Base-by-base conservation (phyloP, 495 filamentous ascomycete species). In the Xylaria grammica region DNA sequence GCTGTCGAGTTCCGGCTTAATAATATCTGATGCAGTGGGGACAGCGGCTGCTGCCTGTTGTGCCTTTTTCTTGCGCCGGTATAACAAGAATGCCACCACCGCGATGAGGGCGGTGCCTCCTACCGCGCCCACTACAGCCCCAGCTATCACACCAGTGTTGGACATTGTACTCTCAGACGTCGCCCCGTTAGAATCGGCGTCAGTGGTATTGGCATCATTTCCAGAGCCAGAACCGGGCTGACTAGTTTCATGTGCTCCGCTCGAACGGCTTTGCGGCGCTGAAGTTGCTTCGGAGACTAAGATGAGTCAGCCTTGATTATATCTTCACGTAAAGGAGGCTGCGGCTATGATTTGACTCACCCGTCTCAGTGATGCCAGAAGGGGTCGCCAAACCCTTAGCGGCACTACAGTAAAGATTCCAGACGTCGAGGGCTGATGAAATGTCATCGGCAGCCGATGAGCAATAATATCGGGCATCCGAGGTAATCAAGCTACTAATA, bases 381-480 rank as follows among this genome's bases (percentile, higher is more conserved):
- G 78, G 68, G 0, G 66, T 75, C 1, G 78, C 71, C 32, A 78
- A 49, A 2, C 72, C 78, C 22, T 71, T 73, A 10, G 77, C 82
- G 13, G 81, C 82, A 59, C 71, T 80, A 62, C 82, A 85, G 49
- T 84, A 85, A 29, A 74, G 62, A 27, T 79, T 69, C 54, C 78
- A 82, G 0, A 84, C 77, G 22, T 66, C 32, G 11, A 81, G 45
- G 3, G 80, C 82, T 0, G 79, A 82, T 6, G 73, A 71, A n/a
- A 85, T 71, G 52, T 82, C 79, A 46, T 78, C 81, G 4, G 64
- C 74, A 3, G 79, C 79, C 10, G 54, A 17, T 42, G 40, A 42
- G 17, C 83, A 85, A 11, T 56, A 66, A 29, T 69, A 74, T 55
- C 77, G 81, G 50, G 80, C 79, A 11, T 66, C 65, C 2, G 75